Conservation (phyloP, 495 filamentous ascomycete genomes). For the Glarea lozoyensis region DNA sequence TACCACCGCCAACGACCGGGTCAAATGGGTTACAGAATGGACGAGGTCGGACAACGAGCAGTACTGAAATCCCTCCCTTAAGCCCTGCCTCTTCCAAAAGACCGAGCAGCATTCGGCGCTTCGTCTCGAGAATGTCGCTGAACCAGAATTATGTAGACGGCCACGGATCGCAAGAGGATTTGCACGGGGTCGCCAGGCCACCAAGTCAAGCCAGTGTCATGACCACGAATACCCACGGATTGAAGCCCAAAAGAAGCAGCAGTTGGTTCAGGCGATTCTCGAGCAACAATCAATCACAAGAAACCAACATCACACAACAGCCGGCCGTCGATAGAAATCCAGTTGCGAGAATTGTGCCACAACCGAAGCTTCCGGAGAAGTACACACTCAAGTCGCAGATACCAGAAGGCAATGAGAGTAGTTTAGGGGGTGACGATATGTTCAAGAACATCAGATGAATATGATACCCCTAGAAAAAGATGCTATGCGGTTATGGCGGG, state of each 20-base stretch:
- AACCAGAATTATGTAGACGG: slow-evolving; percentile 25
- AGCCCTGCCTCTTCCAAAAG: slow-evolving; percentile 15
- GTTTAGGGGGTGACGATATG: slow-evolving; percentile 41
- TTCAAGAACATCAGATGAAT: slow-evolving; percentile 48
- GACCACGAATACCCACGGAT: neutral
- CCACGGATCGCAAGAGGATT: slow-evolving; percentile 22
- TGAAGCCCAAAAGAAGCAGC: slow-evolving; percentile 14
- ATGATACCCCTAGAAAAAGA: slow-evolving; percentile 2
- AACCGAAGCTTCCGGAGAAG: slow-evolving; percentile 53
- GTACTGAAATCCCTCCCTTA: slow-evolving; percentile 10
- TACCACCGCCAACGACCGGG: neutral
- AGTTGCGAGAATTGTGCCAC: too few relatives aligned
- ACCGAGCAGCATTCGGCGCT: slow-evolving; percentile 28
- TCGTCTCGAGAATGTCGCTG: slow-evolving; percentile 29
- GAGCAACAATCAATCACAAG: neutral
- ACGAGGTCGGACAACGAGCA: slow-evolving; percentile 14
- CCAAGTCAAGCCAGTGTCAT: slow-evolving; percentile 14
- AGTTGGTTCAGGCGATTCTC: slow-evolving; percentile 19
- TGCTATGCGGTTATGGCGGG: slow-evolving; percentile 13
- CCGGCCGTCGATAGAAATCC: too few relatives aligned
- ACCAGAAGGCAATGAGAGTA: slow-evolving; percentile 25
- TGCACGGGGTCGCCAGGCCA: slow-evolving; percentile 25
- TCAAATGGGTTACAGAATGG: slow-evolving; percentile 15
- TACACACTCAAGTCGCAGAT: slow-evolving; percentile 40
- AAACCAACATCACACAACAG: too few relatives aligned